Evolutionary conservation across 1,284 basidiomycete species (phyloP).

Genomic region (Mycena citricolor): DNA sequence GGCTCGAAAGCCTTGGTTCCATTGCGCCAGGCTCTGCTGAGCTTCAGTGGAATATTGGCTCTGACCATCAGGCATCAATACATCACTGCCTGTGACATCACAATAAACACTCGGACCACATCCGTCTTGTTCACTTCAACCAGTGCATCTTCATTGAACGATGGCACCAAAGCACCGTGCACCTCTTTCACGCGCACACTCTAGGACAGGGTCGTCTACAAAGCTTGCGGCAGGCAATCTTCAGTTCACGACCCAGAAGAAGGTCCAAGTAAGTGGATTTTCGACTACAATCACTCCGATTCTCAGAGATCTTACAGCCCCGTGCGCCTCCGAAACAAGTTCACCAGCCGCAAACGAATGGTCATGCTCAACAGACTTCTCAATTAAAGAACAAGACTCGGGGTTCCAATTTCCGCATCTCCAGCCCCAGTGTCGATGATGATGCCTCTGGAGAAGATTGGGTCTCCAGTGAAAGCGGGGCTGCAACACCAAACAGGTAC

Average conservation of each 20-base stretch:
- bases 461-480: slow-evolving; percentile 74
- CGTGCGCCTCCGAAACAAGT: slow-evolving; percentile 28
- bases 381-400: slow-evolving; percentile 44
- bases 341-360: slow-evolving; percentile 22
- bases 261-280: slow-evolving; percentile 29
- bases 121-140: no score
- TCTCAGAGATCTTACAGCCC: slow-evolving; percentile 28
- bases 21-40: no score
- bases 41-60: no score
- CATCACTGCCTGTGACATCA: no score
- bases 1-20: no score
- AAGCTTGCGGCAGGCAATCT: slow-evolving; percentile 58
- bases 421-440: slow-evolving; percentile 53
- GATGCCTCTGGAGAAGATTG: slow-evolving; percentile 67
- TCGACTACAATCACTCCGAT: neutral
- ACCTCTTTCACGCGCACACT: slow-evolving; percentile 54
- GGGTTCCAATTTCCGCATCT: slow-evolving; percentile 61
- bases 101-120: no score
- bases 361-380: slow-evolving; percentile 27
- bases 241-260: slow-evolving; percentile 70
- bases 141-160: no score
- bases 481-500: slow-evolving; percentile 56
- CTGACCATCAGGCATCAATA: no score
- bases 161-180: slow-evolving; percentile 32
- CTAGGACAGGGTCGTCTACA: slow-evolving; percentile 59